Conservation (phyloP, 129 eudicot genomes). For the Rutidosis leptorrhynchoides region DNA sequence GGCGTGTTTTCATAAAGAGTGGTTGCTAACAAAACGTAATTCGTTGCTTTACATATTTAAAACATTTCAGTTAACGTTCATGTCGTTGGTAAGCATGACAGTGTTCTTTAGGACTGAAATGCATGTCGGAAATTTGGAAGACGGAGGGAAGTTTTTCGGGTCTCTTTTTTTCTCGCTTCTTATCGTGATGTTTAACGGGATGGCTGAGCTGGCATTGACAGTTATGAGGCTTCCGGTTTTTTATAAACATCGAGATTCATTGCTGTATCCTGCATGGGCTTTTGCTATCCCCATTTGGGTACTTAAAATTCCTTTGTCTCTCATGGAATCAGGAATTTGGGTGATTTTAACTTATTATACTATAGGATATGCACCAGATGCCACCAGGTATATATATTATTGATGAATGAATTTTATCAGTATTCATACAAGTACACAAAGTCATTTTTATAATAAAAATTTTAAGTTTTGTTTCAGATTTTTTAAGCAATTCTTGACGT, state of each 20-base stretch:
- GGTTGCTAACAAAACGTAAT: conserved; percentile 28
- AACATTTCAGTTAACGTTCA: conserved; percentile 27
- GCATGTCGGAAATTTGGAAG: conserved; percentile 24
- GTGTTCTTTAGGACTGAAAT: conserved; percentile 30
- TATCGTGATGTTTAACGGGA: conserved; percentile 30
- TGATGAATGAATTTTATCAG: background rate
- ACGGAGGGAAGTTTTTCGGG: conserved; percentile 33
- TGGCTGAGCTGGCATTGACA: conserved; percentile 30
- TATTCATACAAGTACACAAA: no score
- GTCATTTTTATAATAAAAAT: background rate
- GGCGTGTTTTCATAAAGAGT: conserved; percentile 28
- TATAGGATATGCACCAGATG: conserved; percentile 31
- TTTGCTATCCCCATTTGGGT: conserved; percentile 33
- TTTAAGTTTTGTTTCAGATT: conserved; percentile 29
- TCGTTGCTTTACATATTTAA: conserved; percentile 27
- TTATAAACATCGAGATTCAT: conserved; percentile 31
- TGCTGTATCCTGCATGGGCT: conserved; percentile 31
- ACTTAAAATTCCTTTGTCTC: conserved; percentile 22
- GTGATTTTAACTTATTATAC: conserved; percentile 28
- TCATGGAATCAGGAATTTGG: conserved; percentile 33
- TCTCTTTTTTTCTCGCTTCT: conserved; percentile 27
- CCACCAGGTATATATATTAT: conserved; percentile 23
- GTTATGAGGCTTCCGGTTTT: conserved; percentile 32
- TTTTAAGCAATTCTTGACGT: conserved; percentile 60
- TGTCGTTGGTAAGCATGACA: conserved; percentile 26